Evolutionary conservation across 768 basidiomycete genomes (phyloP).

Genomic region (Pisolithus albus): DNA sequence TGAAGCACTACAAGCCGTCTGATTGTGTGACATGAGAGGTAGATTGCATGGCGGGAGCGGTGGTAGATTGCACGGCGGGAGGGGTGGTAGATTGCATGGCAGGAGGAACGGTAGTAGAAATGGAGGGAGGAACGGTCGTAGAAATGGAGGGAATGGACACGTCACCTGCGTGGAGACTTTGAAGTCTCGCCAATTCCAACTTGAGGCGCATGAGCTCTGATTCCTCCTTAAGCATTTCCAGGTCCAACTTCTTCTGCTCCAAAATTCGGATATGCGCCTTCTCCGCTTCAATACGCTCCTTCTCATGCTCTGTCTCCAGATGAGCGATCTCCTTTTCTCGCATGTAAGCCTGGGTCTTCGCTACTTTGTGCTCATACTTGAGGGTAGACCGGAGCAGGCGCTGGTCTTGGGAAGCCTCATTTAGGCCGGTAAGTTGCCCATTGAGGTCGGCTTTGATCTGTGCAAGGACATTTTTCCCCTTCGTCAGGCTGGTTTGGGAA

Average conservation of each 20-base stretch:
- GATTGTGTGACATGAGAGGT: not conserved
- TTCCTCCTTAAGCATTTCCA: not conserved
- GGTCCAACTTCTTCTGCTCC: not conserved
- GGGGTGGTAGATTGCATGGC: no score
- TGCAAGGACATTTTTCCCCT: not conserved
- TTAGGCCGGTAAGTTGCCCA: not conserved
- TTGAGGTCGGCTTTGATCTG: not conserved
- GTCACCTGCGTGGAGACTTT: not conserved
- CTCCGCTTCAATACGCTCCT: not conserved
- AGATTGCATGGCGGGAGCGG: no score
- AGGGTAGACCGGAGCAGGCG: not conserved
- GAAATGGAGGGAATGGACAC: not conserved
- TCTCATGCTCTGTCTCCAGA: not conserved
- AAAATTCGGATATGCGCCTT: not conserved
- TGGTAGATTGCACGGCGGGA: no score
- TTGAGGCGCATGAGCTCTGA: not conserved
- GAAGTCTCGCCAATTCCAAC: not conserved
- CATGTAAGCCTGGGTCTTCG: not conserved
- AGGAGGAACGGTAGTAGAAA: no score
- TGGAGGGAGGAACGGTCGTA: no score
- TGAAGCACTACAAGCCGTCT: not conserved
- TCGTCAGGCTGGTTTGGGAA: not conserved
- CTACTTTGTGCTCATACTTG: not conserved
- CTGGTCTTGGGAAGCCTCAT: not conserved
- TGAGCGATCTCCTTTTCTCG: not conserved